Evolutionary conservation across 2,329 filamentous ascomycete genomes (phyloP), one percentile per base, ranked within the genome.

Genomic region (Trichoderma afroharzianum): DNA sequence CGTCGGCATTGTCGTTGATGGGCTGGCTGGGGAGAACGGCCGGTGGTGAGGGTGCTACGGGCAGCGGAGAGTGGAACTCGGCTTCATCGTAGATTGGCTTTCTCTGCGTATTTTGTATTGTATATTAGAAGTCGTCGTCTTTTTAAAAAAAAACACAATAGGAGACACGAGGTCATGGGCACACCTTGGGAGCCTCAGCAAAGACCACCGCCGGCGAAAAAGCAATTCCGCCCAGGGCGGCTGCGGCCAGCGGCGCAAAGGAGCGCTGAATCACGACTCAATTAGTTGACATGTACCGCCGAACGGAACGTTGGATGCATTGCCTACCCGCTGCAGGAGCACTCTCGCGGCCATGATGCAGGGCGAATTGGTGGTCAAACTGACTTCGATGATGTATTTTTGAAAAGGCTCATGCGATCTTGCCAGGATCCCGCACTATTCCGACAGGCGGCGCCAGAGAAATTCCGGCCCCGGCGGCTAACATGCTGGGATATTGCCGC

Each of bases 1-100:
- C 75, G 24, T 69, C 57, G 39, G 32, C 43, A n/a, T 33, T 30
- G 36, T 77, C 76, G 71, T 78, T 24, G 59, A 57, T 79, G 74
- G 81, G 81, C 78, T 76, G 74, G 61, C 68, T 78, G 72, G 77
- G 78, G 75, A 74, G 73, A 63, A 76, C 73, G 64, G 75, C 70
- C 68, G 77, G 71, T 61, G 78, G 76, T 72, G 75, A 68, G 39
- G 70, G 69, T 76, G 81, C 79, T 71, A 70, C 76, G 76, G 76
- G 77, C 75, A 80, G 79, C 73, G 80, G 74, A 63, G 80, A 76
- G 76, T 83, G 78, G 72, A 82, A 78, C 80, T 91, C 87, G 80
- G 85, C 83, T 80, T 91, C 87, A 82, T 95, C 93, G 87, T 97
- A 97, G 83, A 97, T 96, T 75, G 93, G 91, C 81, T 92, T 93